Conservation (phyloP, 495 filamentous ascomycete genomes). For the Cenococcum geophilum region DNA sequence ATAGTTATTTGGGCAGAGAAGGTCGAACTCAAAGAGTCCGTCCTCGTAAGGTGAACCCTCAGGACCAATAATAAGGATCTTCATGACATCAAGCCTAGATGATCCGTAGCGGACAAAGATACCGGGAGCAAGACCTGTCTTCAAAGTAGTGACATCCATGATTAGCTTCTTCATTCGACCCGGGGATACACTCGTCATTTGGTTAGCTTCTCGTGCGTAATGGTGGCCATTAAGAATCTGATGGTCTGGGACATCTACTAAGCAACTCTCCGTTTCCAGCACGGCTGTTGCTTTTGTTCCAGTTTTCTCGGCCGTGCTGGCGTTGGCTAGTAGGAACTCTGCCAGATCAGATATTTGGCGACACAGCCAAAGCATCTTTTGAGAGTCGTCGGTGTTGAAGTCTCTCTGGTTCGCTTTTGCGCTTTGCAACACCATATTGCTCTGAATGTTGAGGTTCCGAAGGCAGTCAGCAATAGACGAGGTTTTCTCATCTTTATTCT, state of each 20-base stretch:
- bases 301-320: background rate
- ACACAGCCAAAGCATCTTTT: slow-evolving; percentile 25
- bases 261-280: slow-evolving; percentile 30
- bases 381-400: slow-evolving; percentile 27
- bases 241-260: slow-evolving; percentile 40
- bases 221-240: slow-evolving; percentile 26
- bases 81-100: slow-evolving; percentile 51
- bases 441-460: slow-evolving; percentile 31
- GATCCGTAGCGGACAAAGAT: slow-evolving; percentile 54
- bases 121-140: slow-evolving; percentile 49
- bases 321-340: slow-evolving; percentile 14
- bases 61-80: slow-evolving; percentile 53
- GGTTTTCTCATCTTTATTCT: slow-evolving; percentile 9
- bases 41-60: slow-evolving; percentile 54
- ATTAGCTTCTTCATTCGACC: slow-evolving; percentile 49
- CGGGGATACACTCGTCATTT: slow-evolving; percentile 8
- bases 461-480: slow-evolving; percentile 28
- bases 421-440: slow-evolving; percentile 29
- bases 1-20: slow-evolving; percentile 46
- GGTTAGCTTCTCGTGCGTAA: background rate
- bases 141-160: slow-evolving; percentile 48
- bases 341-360: slow-evolving; percentile 24
- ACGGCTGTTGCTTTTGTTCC: background rate
- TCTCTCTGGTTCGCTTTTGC: slow-evolving; percentile 15
- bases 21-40: slow-evolving; percentile 57